Conservation (phyloP, 257 asterid species). For the Plantago major region DNA sequence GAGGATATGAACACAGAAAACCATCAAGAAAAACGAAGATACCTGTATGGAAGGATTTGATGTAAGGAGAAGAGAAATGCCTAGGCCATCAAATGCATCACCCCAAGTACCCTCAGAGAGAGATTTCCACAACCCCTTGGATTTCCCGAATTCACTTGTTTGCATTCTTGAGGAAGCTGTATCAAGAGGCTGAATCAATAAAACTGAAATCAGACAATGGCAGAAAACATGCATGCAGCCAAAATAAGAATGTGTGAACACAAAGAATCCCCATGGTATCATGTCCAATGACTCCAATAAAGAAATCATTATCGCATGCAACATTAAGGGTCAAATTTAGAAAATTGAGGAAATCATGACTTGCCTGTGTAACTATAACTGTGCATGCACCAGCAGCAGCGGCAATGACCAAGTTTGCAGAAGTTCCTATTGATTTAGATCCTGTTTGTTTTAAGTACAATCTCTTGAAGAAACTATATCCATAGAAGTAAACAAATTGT, state of each 20-base stretch:
- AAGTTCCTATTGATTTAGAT: constrained; percentile 71
- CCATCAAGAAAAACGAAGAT: not conserved
- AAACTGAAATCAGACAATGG: constrained; percentile 20
- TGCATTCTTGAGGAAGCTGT: constrained; percentile 97
- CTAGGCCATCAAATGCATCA: constrained; percentile 81
- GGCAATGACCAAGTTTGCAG: constrained; percentile 79
- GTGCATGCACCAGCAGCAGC: constrained; percentile 92
- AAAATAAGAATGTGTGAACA: not conserved
- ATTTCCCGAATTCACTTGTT: constrained; percentile 83
- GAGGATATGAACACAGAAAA: not conserved
- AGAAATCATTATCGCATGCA: too few species aligned
- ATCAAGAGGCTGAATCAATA: constrained; percentile 74
- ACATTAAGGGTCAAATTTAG: not conserved
- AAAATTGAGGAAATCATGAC: constrained; percentile 20
- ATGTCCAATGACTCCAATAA: too few species aligned
- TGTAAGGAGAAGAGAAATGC: constrained; percentile 81
- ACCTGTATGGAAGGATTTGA: constrained; percentile 96
- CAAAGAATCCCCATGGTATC: too few species aligned
- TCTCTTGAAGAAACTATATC: constrained; percentile 77
- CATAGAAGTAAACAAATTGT: constrained; percentile 77
- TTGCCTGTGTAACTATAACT: constrained; percentile 69
- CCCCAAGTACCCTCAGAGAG: constrained; percentile 79
- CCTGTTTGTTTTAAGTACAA: constrained; percentile 70
- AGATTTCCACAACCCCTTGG: constrained; percentile 74
- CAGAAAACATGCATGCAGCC: not conserved